Conservation (phyloP, 169 alveolate species). For the Miamiensis avidus region DNA sequence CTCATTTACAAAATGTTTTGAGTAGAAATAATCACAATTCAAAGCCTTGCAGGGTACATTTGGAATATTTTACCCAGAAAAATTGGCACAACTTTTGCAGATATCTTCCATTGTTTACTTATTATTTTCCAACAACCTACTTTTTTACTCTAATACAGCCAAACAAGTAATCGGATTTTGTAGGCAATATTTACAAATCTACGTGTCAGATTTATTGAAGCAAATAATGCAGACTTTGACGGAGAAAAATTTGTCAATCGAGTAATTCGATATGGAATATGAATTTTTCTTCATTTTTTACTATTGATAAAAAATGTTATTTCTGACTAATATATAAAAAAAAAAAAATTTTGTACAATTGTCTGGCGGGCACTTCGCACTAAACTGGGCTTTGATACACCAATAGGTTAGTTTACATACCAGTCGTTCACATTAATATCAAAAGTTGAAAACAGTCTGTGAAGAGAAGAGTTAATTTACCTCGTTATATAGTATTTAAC, state of each 20-base stretch:
- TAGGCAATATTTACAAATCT: neutral
- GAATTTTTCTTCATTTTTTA: neutral
- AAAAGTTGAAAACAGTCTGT: constrained; percentile 67
- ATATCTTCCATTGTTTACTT: neutral
- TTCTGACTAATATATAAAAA: too few species aligned
- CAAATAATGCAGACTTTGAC: neutral
- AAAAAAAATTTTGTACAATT: neutral
- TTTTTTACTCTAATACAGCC: neutral
- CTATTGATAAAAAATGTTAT: neutral
- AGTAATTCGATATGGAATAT: neutral
- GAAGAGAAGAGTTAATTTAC: constrained; percentile 64
- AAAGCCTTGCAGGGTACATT: constrained; percentile 22
- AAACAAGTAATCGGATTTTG: neutral
- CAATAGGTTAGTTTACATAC: constrained; percentile 26
- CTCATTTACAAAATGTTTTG: too few species aligned
- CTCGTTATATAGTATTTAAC: constrained; percentile 61
- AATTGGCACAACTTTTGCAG: neutral
- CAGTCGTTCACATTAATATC: constrained; percentile 61
- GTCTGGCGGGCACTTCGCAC: neutral
- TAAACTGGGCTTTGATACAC: constrained; percentile 8
- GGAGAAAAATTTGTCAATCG: neutral
- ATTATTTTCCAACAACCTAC: neutral
- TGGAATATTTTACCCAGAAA: neutral
- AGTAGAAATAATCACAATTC: constrained; percentile 17
- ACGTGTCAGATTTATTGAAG: neutral